Evolutionary conservation across 805 yeast species (phyloP).

Genomic region (Yamadazyma insecticola): DNA sequence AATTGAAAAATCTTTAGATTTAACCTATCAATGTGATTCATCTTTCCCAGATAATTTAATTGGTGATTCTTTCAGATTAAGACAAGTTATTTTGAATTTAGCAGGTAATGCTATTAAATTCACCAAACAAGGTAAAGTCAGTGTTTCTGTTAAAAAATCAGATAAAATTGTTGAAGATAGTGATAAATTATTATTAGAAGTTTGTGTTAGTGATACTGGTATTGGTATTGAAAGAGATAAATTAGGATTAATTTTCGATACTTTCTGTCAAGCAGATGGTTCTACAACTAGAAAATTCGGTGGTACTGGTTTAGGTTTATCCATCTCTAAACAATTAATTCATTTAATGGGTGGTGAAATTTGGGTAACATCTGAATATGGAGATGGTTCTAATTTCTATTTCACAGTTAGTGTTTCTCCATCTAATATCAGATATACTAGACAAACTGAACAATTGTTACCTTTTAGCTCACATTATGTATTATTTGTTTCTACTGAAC

Average conservation of each 20-base stretch:
- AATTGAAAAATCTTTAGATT: slow-evolving; percentile 76
- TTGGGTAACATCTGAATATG: slow-evolving; percentile 82
- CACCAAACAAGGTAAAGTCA: slow-evolving; percentile 78
- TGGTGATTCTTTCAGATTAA: slow-evolving; percentile 83
- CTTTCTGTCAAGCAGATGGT: slow-evolving; percentile 92
- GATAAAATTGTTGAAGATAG: slow-evolving; percentile 26
- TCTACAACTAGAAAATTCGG: slow-evolving; percentile 90
- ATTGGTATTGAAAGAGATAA: slow-evolving; percentile 86
- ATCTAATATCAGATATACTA: slow-evolving; percentile 54
- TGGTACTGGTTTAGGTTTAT: slow-evolving; percentile 87
- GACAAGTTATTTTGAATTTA: slow-evolving; percentile 81
- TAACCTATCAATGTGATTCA: slow-evolving; percentile 77
- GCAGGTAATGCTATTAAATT: slow-evolving; percentile 90
- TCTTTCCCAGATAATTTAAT: slow-evolving; percentile 83
- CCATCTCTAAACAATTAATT: slow-evolving; percentile 82
- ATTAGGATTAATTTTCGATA: slow-evolving; percentile 79
- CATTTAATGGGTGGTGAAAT: slow-evolving; percentile 92
- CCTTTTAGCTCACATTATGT: slow-evolving; percentile 72
- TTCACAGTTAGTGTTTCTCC: slow-evolving; percentile 79
- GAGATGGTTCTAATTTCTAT: slow-evolving; percentile 77
- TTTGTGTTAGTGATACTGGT: slow-evolving; percentile 88
- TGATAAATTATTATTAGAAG: slow-evolving; percentile 57
- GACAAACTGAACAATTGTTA: slow-evolving; percentile 62
- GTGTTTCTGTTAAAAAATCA: slow-evolving; percentile 63
- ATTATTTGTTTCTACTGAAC: slow-evolving; percentile 64